Base-by-base conservation (phyloP, 495 filamentous ascomycete species). In the Xylona heveae region DNA sequence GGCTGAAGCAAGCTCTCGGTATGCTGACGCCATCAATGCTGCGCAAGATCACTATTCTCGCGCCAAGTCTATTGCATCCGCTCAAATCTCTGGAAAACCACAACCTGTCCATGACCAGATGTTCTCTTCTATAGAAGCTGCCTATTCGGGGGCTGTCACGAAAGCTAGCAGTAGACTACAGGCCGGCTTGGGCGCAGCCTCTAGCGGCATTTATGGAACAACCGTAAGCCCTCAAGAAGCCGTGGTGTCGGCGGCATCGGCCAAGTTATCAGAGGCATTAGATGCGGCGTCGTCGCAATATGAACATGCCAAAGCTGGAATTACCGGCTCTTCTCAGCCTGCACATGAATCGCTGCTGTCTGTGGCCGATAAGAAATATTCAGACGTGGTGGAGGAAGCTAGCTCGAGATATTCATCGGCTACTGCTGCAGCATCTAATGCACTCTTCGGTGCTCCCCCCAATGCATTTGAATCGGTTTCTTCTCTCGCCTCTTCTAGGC, bases 21-120 rank as follows among this genome's bases (percentile, higher is more conserved):
- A 82, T 47, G 59, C 57, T 8, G 52, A 58, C 21, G 75, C 76
- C 21, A 42, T 73, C 3, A 57, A 57, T 12, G 51, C 57, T 10
- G 78, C 78, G 19, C 60, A 63, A 24, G 55, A 65, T 20, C 64
- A 71, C 16, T 82, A 78, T 42, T 61, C 60, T 0, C 64, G 68
- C 13, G 78, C 75, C 3, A 66, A 71, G 40, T 67, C 66, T 4
- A 58, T 62, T n/a, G 54, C 73, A 1, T 72, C 71, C 2, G 63
- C 56, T 7, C 64, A 78, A 42, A 58, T 82, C 28, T 61, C 64
- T n/a, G 73, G 74, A 18, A 65, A 64, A 13, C 68, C 67, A 13
- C 68, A 72, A 24, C 64, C 68, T 8, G 52, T 57, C 9, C 68
- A 79, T 36, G 49, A 61, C 35, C 50, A 71, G 33, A 59, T 79